Base-by-base conservation (phyloP, 441 rosid species). In the Rhodomyrtus psidioides region DNA sequence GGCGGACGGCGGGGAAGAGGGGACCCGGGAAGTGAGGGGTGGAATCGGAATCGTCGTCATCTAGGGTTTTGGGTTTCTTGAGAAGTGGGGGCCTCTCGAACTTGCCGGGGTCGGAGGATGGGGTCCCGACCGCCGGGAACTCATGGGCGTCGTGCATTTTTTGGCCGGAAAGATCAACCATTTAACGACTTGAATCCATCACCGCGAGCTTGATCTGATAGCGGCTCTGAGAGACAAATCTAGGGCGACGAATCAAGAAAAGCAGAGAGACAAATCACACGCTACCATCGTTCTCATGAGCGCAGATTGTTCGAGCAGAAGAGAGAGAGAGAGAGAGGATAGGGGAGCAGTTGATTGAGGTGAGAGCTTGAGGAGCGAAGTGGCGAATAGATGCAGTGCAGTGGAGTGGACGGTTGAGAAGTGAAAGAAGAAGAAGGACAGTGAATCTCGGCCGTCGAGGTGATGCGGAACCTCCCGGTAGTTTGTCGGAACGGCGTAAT, bases 11-110 rank as follows among this genome's bases (percentile, higher is more conserved):
- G 28, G 95, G 93, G 90, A 93, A 91, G 53, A 90, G 92, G 3
- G 95, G 95, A 62, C 95, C 92, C 4, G 92, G 92, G 54, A 93
- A 95, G 93, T 91, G 91, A 24, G 91, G 91, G 26, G 92, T 88
- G 65, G 90, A 39, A 44, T 70, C n/a, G 79, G 79, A 39, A 24
- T 70, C 79, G 49, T 49, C 12, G 21, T 70, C 79, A 4, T 39
- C 79, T 39, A 21, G 49, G 79, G 79, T 70, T 70, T 92, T 94
- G 21, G 93, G 90, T 85, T 90, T 93, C 89, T 93, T 93, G 82
- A 91, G 90, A 12, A 93, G 89, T 21, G 95, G 96, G 19, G 94
- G 94, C 88, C 88, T 86, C 87, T 89, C 94, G n/a, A 88, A 28
- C 10, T 56, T 90, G 58, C 87, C 89, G 17, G 88, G 57, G 84